Evolutionary conservation across 306 rosid species (phyloP), one percentile per base, ranked within the genome.

Genomic region (Hippophae rhamnoides): DNA sequence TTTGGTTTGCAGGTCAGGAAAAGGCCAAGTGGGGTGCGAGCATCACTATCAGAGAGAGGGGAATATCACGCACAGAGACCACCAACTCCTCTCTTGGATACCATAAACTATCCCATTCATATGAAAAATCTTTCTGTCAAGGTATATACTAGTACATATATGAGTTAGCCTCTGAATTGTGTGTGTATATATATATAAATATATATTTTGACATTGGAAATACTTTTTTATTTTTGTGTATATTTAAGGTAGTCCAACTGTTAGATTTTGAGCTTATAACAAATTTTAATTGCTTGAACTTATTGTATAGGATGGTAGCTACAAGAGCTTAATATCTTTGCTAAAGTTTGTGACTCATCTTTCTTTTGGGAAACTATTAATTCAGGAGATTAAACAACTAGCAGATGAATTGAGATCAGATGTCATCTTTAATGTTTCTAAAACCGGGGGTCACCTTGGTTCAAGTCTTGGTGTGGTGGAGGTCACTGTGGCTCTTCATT

Each of bases 401-500:
- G 68, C 97, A 8, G 99, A 93, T 70, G 97, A 93, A 69, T 65
- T 93, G 27, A 81, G 97, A 61, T 93, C 95, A 18, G 99, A 93
- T 74, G 94, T 93, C 52, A 88, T 93, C 76, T 88, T 93, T 77
- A 88, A 84, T 43, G 99, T 93, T 71, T 88, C 95, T 1, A 88
- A 77, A 75, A 93, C 99, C 25, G 99, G 99, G n/a, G 99, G 97
- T 12, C 99, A 93, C 78, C 53, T 88, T 14, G 99, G 99, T 31
- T 93, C 99, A 49, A 88, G 94, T 76, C 89, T 88, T 56, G 99
- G 99, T 68, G 96, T 92, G 44, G 95, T 92, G 8, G 96, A 92
- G 74, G 95, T 88, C 65, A 88, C 99, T 56, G 96, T 92, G 65
- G 99, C 99, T 54, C 95, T 92, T 50, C 99, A 88, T 58, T 92